Evolutionary conservation across 164 flowering plant genomes (phyloP).

Genomic region (Magnolia officinalis): DNA sequence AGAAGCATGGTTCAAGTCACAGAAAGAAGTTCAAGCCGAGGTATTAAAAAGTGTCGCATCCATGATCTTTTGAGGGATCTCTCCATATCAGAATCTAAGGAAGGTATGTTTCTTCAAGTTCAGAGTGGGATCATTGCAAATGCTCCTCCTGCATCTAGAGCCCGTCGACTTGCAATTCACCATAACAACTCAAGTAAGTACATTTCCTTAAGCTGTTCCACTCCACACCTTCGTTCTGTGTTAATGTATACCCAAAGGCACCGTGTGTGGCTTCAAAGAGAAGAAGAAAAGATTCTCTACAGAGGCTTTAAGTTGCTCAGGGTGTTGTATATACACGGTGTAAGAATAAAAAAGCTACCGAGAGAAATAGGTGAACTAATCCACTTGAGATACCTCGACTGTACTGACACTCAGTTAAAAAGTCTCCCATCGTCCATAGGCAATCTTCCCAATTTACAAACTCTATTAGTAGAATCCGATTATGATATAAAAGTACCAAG

Average conservation of each 20-base stretch:
- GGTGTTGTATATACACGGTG: background rate
- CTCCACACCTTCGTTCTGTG: background rate
- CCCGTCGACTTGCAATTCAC: background rate
- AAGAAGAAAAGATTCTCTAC: no score
- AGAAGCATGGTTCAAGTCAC: conserved; percentile 5
- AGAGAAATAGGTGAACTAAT: conserved; percentile 1
- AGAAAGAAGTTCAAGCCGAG: background rate
- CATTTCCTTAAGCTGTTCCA: no score
- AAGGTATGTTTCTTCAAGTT: background rate
- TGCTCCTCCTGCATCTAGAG: background rate
- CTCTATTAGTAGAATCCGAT: background rate
- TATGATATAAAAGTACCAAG: no score
- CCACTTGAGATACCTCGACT: background rate
- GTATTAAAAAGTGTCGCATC: background rate
- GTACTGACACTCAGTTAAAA: background rate
- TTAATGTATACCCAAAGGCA: background rate
- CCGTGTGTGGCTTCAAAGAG: no score
- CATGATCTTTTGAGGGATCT: conserved; percentile 1
- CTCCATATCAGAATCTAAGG: background rate
- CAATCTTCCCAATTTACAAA: background rate
- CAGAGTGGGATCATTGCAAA: background rate
- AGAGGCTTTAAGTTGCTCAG: background rate
- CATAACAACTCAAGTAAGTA: background rate
- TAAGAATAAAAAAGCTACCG: background rate
- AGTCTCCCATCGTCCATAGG: background rate